Evolutionary conservation across 2,329 filamentous ascomycete species (phyloP).

Genomic region (Verticillium klebahnii): DNA sequence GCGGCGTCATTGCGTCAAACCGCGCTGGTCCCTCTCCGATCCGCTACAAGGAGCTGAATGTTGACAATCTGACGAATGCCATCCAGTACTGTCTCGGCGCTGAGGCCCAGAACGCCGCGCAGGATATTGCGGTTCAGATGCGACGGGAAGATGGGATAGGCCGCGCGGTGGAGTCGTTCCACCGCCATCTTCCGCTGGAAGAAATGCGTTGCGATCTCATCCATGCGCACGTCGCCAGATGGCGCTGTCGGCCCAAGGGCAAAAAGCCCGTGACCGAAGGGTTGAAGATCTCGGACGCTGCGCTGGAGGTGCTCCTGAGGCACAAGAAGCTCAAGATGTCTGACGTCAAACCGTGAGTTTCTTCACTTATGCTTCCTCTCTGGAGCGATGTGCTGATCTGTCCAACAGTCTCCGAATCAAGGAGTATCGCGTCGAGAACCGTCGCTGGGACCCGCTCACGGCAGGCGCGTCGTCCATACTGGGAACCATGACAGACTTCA

Average conservation of each 20-base stretch:
- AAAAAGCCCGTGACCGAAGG: constrained; percentile 16
- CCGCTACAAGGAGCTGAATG: constrained; percentile 24
- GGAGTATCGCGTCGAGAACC: constrained; percentile 27
- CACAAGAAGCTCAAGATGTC: constrained; percentile 1
- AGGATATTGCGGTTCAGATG: constrained; percentile 28
- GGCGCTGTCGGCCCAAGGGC: constrained; percentile 29
- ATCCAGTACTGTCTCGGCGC: constrained; percentile 27
- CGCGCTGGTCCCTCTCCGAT: constrained; percentile 24
- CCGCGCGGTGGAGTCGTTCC: constrained; percentile 31
- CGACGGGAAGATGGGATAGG: constrained; percentile 20
- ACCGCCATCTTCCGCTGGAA: constrained; percentile 26
- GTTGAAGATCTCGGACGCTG: too few species aligned
- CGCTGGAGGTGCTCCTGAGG: too few species aligned
- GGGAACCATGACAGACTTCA: constrained; percentile 7
- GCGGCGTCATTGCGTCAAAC: constrained; percentile 28
- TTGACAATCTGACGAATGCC: constrained; percentile 26
- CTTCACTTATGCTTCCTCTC: constrained; percentile 24
- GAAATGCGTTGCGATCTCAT: constrained; percentile 28
- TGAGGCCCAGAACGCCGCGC: constrained; percentile 21
- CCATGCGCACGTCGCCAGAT: constrained; percentile 44
- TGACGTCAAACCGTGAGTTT: constrained; percentile 28
- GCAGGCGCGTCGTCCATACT: constrained; percentile 14
- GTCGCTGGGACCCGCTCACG: constrained; percentile 29
- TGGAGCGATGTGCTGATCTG: constrained; percentile 25
- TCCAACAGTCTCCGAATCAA: constrained; percentile 29